phyloP scores from a whole-genome alignment of 345 rosid genomes.

The Heritiera fomes region DNA sequence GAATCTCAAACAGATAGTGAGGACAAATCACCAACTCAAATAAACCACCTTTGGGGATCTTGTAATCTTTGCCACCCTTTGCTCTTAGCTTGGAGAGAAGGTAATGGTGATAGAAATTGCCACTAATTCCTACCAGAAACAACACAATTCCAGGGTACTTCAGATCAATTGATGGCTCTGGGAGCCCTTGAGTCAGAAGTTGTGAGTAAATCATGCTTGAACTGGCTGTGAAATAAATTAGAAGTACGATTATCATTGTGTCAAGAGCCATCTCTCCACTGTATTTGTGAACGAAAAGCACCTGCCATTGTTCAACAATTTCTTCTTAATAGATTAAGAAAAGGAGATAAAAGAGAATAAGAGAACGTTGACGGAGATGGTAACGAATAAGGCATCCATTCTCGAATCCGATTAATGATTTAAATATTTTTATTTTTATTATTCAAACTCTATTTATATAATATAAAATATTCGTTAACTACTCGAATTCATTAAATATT shows the following conservation, averaged over 20 bases:
- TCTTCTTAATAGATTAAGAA: too few species aligned
- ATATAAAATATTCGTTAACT: too few species aligned
- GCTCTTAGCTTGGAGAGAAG: conserved; percentile 60
- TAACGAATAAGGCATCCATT: too few species aligned
- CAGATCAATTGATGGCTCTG: conserved; percentile 45
- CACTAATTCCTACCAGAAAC: conserved; percentile 56
- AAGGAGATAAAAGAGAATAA: too few species aligned
- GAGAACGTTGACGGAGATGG: too few species aligned
- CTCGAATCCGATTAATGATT: too few species aligned
- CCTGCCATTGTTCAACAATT: conserved; percentile 8
- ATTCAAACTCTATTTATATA: too few species aligned
- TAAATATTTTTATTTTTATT: too few species aligned
- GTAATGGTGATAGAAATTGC: conserved; percentile 78
- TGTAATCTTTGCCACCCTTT: conserved; percentile 50
- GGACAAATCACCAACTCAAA: conserved; percentile 66
- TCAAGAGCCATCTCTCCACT: conserved; percentile 53
- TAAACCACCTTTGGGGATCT: conserved; percentile 65
- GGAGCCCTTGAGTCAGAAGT: conserved; percentile 33
- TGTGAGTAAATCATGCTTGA: conserved; percentile 51
- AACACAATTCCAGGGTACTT: conserved; percentile 44
- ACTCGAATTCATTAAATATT: too few species aligned
- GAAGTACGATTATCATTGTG: conserved; percentile 30
- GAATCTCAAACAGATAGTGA: conserved; percentile 72
- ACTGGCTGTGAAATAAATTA: conserved; percentile 41
- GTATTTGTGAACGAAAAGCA: conserved; percentile 57